phyloP scores from a whole-genome alignment of 2,329 filamentous ascomycete species.

The Fusarium sp. region DNA sequence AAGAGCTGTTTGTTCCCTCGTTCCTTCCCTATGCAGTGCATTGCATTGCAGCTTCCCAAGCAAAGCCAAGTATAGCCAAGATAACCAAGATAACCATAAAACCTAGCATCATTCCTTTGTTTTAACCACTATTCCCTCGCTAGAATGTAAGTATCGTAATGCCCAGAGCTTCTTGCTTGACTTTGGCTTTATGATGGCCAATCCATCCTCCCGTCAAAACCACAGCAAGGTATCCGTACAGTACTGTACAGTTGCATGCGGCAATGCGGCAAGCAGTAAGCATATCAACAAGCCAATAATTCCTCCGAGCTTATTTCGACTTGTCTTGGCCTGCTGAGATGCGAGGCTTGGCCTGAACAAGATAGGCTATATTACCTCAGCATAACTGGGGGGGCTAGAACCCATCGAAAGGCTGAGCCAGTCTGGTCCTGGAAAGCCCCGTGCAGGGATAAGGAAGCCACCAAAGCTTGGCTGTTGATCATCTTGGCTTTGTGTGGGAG shows the following conservation, averaged over 20 bases:
- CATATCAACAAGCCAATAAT: conserved; percentile 32
- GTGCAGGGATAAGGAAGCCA: conserved; percentile 27
- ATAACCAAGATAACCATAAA: conserved; percentile 7
- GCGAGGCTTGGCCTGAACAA: not conserved
- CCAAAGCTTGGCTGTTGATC: conserved; percentile 41
- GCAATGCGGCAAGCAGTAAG: conserved; percentile 38
- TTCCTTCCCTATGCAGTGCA: not conserved
- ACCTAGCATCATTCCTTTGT: conserved; percentile 4
- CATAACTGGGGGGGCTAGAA: conserved; percentile 30
- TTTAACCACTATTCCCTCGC: not conserved
- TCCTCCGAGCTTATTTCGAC: conserved; percentile 33
- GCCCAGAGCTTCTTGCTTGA: not conserved
- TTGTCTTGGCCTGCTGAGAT: conserved; percentile 1
- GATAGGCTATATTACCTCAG: conserved; percentile 28
- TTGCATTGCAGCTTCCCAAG: not conserved
- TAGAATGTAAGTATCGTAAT: conserved; percentile 24
- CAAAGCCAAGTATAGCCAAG: conserved; percentile 19
- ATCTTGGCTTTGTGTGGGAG: conserved; percentile 20
- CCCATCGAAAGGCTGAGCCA: conserved; percentile 26
- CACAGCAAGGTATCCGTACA: not conserved
- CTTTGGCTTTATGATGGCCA: not conserved
- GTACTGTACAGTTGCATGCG: conserved; percentile 32
- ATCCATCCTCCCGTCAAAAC: conserved; percentile 1
- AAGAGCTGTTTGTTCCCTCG: not conserved
- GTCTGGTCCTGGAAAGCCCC: conserved; percentile 31